phyloP scores from a whole-genome alignment of 2,329 filamentous ascomycete species.

The Aspergillus japonicus region DNA sequence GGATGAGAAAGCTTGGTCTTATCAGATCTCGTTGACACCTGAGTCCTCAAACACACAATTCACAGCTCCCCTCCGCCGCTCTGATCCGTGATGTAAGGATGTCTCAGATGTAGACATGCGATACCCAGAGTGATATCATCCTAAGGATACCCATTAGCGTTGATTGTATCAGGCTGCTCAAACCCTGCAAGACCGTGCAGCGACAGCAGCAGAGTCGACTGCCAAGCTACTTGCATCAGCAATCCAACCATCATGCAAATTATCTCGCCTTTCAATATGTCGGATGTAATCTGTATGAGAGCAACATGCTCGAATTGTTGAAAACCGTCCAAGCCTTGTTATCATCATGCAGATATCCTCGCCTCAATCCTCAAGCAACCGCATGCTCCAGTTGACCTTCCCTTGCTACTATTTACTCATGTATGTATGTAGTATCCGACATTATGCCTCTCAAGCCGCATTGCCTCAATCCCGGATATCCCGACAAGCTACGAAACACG shows the following conservation, averaged over 20 bases:
- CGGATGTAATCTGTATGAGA: neutral
- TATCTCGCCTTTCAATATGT: neutral
- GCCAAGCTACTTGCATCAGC: too few relatives aligned
- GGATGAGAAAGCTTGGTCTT: neutral
- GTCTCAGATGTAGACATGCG: neutral
- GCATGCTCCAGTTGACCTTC: neutral
- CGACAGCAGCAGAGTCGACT: neutral
- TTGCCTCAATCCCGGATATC: neutral
- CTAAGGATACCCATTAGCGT: neutral
- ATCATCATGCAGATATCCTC: neutral
- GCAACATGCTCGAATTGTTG: neutral
- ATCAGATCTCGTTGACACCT: neutral
- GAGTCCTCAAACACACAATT: neutral
- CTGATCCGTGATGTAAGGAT: neutral
- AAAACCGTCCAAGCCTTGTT: neutral
- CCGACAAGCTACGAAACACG: neutral
- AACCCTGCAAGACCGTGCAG: neutral
- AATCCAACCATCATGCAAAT: neutral
- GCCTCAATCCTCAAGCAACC: neutral
- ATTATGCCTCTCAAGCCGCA: neutral
- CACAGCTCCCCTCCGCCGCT: neutral
- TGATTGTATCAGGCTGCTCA: neutral
- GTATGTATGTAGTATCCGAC: too few relatives aligned
- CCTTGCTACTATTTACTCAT: too few relatives aligned
- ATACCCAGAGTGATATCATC: neutral